A percentile compares a stretch with the other conserved stretches of the same genome.
Evolutionary conservation across 192 early-diverging fungal genomes (phyloP).

Genomic region (Coemansia sp.): DNA sequence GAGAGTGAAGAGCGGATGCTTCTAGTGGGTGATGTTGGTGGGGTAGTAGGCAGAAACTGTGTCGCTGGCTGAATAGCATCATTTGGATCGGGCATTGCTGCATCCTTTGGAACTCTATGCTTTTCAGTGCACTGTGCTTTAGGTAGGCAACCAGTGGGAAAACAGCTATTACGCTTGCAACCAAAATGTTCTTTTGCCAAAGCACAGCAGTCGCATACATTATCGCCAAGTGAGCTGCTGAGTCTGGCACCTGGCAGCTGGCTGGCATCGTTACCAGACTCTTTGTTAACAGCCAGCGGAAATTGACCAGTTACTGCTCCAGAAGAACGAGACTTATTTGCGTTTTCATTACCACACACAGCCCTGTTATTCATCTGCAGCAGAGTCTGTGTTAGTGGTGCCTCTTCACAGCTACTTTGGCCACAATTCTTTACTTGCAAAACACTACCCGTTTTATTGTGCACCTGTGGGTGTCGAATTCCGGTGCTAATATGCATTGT

Average conservation of each 20-base stretch:
- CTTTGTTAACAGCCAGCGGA: not conserved
- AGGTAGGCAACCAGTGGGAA: not conserved
- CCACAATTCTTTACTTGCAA: not conserved
- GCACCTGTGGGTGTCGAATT: not conserved
- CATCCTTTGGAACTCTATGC: not conserved
- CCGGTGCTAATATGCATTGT: not conserved
- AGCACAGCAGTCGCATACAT: not conserved
- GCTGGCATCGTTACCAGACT: not conserved
- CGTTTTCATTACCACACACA: not conserved
- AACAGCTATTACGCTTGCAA: not conserved
- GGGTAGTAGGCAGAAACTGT: not conserved
- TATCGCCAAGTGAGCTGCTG: not conserved
- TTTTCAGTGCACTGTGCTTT: not conserved
- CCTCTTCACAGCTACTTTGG: not conserved
- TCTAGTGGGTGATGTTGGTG: slow-evolving; percentile 1
- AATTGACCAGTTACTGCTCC: not conserved
- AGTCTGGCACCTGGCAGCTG: not conserved
- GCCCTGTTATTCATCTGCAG: not conserved
- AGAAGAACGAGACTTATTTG: not conserved
- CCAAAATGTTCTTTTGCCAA: not conserved
- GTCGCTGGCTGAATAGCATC: not conserved
- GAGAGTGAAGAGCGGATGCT: slow-evolving; percentile 11
- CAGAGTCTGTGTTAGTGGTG: not conserved
- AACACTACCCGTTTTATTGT: not conserved
- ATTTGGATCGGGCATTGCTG: not conserved